Evolutionary conservation across 257 asterid species (phyloP).

Genomic region (Solanum ahanhuiri): DNA sequence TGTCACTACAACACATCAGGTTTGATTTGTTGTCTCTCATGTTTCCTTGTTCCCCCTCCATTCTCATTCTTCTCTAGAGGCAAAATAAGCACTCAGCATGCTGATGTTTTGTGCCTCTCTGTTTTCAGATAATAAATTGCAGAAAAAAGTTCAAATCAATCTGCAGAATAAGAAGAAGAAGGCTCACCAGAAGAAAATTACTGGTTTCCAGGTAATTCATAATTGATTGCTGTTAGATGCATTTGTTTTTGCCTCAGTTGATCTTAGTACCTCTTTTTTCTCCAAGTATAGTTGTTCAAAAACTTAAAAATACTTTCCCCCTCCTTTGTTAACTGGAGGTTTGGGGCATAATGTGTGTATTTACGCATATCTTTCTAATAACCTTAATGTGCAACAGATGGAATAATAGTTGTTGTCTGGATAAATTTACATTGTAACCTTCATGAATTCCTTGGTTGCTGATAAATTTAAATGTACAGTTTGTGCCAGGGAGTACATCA

Average conservation of each 20-base stretch:
- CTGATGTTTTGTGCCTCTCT: conserved; percentile 5
- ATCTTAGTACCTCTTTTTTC: neutral
- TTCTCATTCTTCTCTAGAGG: conserved; percentile 1
- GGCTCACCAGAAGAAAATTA: conserved; percentile 90
- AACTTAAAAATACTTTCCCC: neutral
- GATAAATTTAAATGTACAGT: conserved; percentile 40
- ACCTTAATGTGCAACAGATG: neutral
- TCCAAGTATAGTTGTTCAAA: neutral
- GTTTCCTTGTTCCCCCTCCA: neutral
- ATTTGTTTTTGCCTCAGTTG: neutral
- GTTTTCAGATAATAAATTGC: conserved; percentile 68
- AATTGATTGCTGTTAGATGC: neutral
- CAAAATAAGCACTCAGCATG: conserved; percentile 1
- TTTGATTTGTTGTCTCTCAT: conserved; percentile 10
- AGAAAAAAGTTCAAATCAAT: conserved; percentile 62
- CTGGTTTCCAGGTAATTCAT: conserved; percentile 84
- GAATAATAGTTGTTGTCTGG: neutral
- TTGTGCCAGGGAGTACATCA: conserved; percentile 87
- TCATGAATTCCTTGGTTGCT: conserved; percentile 5
- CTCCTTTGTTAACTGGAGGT: neutral
- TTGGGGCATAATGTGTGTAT: neutral
- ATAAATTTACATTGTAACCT: neutral
- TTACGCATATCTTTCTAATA: neutral
- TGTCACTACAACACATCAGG: conserved; percentile 75
- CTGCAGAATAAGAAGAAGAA: conserved; percentile 91